These are phyloP conservation scores for Gypsophila paniculata DNA, from an alignment of 179 eudicot genomes.

Conservation along the genomic window DNA sequence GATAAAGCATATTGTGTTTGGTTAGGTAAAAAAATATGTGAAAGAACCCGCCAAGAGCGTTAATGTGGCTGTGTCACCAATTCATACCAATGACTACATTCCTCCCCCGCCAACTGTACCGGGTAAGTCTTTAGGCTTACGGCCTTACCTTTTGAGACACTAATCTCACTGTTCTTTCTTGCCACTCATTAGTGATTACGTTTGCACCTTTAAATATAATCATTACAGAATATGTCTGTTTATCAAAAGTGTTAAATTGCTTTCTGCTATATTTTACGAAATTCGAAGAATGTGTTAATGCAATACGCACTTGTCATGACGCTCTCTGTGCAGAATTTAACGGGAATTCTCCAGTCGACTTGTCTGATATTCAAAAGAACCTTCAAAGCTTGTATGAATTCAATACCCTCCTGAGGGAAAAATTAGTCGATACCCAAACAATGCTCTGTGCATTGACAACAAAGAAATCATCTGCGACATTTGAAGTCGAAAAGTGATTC, in stretches of 20 bases:
- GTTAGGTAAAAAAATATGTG: constrained; percentile 22
- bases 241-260: too few relatives aligned
- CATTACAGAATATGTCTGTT: too few relatives aligned
- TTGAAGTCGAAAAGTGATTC: constrained; percentile 24
- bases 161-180: background rate
- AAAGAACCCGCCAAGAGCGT: constrained; percentile 26
- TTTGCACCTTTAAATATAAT: too few relatives aligned
- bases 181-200: background rate
- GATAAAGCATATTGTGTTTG: constrained; percentile 5
- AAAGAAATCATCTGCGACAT: background rate
- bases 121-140: constrained; percentile 35
- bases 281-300: background rate
- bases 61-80: constrained; percentile 16
- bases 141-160: too few relatives aligned
- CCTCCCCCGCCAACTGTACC: constrained; percentile 48
- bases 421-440: constrained; percentile 48
- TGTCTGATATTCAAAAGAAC: constrained; percentile 52
- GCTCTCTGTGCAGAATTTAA: constrained; percentile 40
- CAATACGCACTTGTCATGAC: background rate
- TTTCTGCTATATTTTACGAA: too few relatives aligned
- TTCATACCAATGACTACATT: constrained; percentile 27
- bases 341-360: constrained; percentile 33
- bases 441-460: constrained; percentile 45
- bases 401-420: constrained; percentile 60
- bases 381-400: constrained; percentile 63